Conservation (phyloP, 1,139 yeast species). For the Geotrichum cucujoidarum region DNA sequence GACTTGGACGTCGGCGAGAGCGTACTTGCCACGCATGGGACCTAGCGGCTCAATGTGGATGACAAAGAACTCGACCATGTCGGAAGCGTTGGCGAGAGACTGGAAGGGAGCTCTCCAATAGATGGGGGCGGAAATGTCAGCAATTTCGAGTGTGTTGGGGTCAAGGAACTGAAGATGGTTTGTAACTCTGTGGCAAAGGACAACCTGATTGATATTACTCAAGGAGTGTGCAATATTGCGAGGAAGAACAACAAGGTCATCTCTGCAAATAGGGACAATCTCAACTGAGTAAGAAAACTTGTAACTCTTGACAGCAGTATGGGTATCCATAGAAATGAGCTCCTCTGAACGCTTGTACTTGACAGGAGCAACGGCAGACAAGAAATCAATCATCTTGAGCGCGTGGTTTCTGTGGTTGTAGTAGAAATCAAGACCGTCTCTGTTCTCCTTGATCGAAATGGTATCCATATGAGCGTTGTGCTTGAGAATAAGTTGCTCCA, state of each 20-base stretch:
- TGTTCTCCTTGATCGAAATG: conserved; percentile 83
- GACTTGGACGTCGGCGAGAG: conserved; percentile 84
- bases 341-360: conserved; percentile 84
- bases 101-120: conserved; percentile 88
- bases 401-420: conserved; percentile 90
- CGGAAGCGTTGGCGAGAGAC: conserved; percentile 70
- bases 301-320: conserved; percentile 80
- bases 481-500: conserved; percentile 89
- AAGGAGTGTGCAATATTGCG: conserved; percentile 73
- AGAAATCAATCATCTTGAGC: conserved; percentile 85
- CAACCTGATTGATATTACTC: conserved; percentile 81
- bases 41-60: conserved; percentile 95
- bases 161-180: conserved; percentile 83
- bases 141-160: conserved; percentile 72
- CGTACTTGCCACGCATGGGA: conserved; percentile 69
- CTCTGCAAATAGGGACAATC: conserved; percentile 96
- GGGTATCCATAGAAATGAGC: conserved; percentile 86
- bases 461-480: conserved; percentile 96
- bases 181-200: conserved; percentile 76
- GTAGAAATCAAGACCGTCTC: conserved; percentile 93
- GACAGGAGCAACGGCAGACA: conserved; percentile 82
- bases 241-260: conserved; percentile 88
- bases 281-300: conserved; percentile 92
- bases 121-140: conserved; percentile 68
- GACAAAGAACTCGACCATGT: conserved; percentile 81